These are phyloP conservation scores for Emericellopsis terricola DNA, from an alignment of 495 filamentous ascomycete genomes.

Conservation along the genomic window DNA sequence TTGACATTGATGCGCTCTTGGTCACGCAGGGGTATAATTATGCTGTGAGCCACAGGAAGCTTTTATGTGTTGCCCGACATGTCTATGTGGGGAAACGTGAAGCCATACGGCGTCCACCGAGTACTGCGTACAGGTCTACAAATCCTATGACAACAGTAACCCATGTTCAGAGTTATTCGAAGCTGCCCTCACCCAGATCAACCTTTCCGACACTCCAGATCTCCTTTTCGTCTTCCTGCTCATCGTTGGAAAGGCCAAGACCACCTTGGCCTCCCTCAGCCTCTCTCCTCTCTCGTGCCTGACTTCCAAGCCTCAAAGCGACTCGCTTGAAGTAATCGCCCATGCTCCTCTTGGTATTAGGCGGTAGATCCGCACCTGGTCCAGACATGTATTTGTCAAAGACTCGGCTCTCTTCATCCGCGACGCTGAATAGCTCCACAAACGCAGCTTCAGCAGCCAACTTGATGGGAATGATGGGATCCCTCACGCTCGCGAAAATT, in stretches of 20 bases:
- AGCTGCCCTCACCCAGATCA: constrained; percentile 46
- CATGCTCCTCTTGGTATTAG: constrained; percentile 74
- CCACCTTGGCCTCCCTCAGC: constrained; percentile 82
- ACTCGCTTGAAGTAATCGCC: constrained; percentile 94
- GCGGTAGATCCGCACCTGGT: constrained; percentile 29
- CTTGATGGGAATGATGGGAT: constrained; percentile 91
- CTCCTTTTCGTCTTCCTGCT: constrained; percentile 85
- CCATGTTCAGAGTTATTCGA: neutral
- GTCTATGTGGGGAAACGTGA: too few relatives aligned
- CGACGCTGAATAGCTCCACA: constrained; percentile 81
- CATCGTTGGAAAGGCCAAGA: constrained; percentile 69
- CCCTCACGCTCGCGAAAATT: constrained; percentile 79
- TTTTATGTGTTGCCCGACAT: too few relatives aligned
- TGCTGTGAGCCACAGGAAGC: too few relatives aligned
- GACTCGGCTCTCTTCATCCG: constrained; percentile 65
- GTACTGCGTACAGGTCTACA: too few relatives aligned
- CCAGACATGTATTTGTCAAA: constrained; percentile 75
- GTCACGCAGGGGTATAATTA: too few relatives aligned
- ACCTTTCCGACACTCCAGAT: constrained; percentile 89
- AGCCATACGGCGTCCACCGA: too few relatives aligned
- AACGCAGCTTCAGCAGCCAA: constrained; percentile 90
- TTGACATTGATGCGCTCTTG: too few relatives aligned
- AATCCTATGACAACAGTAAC: too few relatives aligned
- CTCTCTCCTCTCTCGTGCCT: constrained; percentile 72
- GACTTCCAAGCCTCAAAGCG: constrained; percentile 58